Evolutionary conservation across 2,329 filamentous ascomycete genomes (phyloP), one percentile per base, ranked within the genome.

Genomic region (Exophiala sp.): DNA sequence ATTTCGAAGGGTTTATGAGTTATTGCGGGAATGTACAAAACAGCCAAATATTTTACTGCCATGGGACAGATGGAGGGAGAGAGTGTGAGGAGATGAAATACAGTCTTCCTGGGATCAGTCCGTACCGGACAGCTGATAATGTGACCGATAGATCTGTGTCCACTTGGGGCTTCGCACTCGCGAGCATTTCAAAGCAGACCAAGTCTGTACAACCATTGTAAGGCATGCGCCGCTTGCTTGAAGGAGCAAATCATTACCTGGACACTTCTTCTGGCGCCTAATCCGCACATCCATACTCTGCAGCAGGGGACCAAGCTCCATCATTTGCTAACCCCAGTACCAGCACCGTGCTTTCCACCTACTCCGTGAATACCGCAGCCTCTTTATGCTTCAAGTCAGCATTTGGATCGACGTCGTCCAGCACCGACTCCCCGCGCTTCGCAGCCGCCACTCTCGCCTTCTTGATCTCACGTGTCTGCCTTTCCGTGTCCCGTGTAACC

Each of bases 381-480:
- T 29, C 24, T 8, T 29, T 29, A 29, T 29, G 24, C 24, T 29
- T 29, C 7, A 29, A 29, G 7, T 29, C 24, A 29, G 24, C 24
- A 29, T 29, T 29, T 3, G 24, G 44, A 47, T 58, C 51, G 20
- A 77, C 68, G 62, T 76, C 74, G 48, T 75, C 71, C 58, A 78
- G 60, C 3, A 78, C 69, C 0, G 70, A 67, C 59, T 75, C 66
- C 0, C 71, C 69, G 12, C 66, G 67, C 59, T 69, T 72, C 36
- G 71, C 69, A 1, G 76, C 75, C 9, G 64, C 67, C 3, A 76
- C 55, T 40, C 72, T 70, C 8, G 70, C 71, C 21, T 69, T 60
- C 65, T 78, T 78, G 43, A 77, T 59, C 50, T 63, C 69, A 14
- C 76, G 67, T 16, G 75, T 78, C 29, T 77, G 72, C 2, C 66